Conservation (phyloP, 495 filamentous ascomycete species). For the Oidiodendron maius region DNA sequence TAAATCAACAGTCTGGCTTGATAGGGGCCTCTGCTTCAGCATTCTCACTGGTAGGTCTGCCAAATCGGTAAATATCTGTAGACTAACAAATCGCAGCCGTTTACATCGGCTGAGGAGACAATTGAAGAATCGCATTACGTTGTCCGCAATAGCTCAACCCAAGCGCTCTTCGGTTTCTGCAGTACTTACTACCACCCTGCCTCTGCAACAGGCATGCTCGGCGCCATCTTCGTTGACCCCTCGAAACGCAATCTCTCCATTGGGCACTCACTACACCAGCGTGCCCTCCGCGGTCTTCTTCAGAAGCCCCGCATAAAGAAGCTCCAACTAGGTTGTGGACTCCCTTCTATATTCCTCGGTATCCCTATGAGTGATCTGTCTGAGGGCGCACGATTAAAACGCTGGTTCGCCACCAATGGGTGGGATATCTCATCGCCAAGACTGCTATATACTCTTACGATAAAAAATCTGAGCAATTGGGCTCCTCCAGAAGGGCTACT, state of each 20-base stretch:
- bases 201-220: slow-evolving; percentile 68
- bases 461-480: slow-evolving; percentile 67
- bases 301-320: slow-evolving; percentile 58
- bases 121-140: slow-evolving; percentile 82
- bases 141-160: slow-evolving; percentile 84
- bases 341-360: slow-evolving; percentile 74
- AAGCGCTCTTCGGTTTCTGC: slow-evolving; percentile 82
- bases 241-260: slow-evolving; percentile 77
- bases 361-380: slow-evolving; percentile 43
- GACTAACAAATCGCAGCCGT: neutral
- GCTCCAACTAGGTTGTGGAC: slow-evolving; percentile 71
- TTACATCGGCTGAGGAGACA: slow-evolving; percentile 9
- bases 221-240: slow-evolving; percentile 78
- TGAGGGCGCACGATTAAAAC: slow-evolving; percentile 19
- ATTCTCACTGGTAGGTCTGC: slow-evolving; percentile 58
- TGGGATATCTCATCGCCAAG: slow-evolving; percentile 62
- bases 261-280: slow-evolving; percentile 75
- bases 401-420: slow-evolving; percentile 61
- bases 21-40: slow-evolving; percentile 63
- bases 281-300: slow-evolving; percentile 67
- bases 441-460: slow-evolving; percentile 58
- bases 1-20: slow-evolving; percentile 52
- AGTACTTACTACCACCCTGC: slow-evolving; percentile 74
- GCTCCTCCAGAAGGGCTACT: slow-evolving; percentile 66
- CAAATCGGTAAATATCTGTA: neutral